A percentile compares a stretch with the other conserved stretches of the same genome.
phyloP scores from a whole-genome alignment of 352 stramenopile genomes.

The Globisporangium carolinianum region DNA sequence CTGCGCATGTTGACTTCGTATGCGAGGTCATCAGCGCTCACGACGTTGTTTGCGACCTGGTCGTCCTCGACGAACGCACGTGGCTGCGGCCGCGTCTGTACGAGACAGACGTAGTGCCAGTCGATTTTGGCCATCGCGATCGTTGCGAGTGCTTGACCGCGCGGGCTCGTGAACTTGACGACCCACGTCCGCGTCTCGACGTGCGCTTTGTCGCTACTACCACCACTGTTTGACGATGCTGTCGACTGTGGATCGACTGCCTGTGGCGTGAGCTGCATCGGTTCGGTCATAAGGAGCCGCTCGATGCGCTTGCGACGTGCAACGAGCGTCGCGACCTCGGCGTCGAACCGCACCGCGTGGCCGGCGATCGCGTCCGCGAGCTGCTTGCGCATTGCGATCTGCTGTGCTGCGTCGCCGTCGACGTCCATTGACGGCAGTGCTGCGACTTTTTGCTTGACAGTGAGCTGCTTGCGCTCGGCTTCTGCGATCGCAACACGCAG shows the following conservation, averaged over 20 bases:
- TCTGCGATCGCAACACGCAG: slow-evolving; percentile 28
- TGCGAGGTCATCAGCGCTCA: slow-evolving; percentile 37
- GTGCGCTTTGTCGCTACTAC: slow-evolving; percentile 4
- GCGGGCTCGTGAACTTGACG: slow-evolving; percentile 41
- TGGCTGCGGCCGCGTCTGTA: slow-evolving; percentile 44
- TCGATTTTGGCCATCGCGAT: slow-evolving; percentile 52
- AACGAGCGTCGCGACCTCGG: slow-evolving; percentile 27
- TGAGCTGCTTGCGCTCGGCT: slow-evolving; percentile 27
- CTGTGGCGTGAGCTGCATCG: slow-evolving; percentile 33
- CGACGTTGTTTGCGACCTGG: slow-evolving; percentile 33
- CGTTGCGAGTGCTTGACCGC: slow-evolving; percentile 32
- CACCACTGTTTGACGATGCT: too few species aligned
- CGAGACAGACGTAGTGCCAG: slow-evolving; percentile 59
- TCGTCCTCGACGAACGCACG: slow-evolving; percentile 54
- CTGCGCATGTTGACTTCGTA: slow-evolving; percentile 65
- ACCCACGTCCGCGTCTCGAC: slow-evolving; percentile 53
- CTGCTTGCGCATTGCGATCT: slow-evolving; percentile 50
- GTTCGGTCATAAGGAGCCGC: slow-evolving; percentile 49
- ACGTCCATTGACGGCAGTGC: slow-evolving; percentile 42
- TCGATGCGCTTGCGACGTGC: slow-evolving; percentile 31
- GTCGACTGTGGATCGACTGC: slow-evolving; percentile 15
- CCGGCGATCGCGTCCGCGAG: slow-evolving; percentile 33
- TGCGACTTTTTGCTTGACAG: slow-evolving; percentile 49
- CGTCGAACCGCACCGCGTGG: slow-evolving; percentile 31
- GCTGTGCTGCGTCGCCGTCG: slow-evolving; percentile 28